Conservation (phyloP, 2,329 filamentous ascomycete genomes). For the Plectosphaerella plurivora region DNA sequence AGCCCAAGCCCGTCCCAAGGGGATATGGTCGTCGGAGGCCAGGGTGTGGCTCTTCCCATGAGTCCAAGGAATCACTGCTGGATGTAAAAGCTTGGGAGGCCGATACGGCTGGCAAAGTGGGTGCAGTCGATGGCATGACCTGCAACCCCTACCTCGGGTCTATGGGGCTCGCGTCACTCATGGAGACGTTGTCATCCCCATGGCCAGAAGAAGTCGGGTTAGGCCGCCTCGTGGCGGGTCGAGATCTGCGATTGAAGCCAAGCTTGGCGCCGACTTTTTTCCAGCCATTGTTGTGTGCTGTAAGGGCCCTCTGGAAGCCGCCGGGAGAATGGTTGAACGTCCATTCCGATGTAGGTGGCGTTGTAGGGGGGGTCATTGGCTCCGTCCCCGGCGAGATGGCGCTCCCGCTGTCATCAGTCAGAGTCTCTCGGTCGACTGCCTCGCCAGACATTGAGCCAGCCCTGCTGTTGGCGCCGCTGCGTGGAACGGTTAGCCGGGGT, state of each 20-base stretch:
- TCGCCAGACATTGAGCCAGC: slow-evolving; percentile 43
- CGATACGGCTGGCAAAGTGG: slow-evolving; percentile 23
- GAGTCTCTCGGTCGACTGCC: slow-evolving; percentile 41
- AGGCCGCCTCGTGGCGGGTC: slow-evolving; percentile 37
- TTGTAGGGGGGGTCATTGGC: slow-evolving; percentile 71
- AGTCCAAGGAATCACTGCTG: slow-evolving; percentile 11
- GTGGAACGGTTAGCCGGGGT: slow-evolving; percentile 34
- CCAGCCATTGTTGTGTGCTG: slow-evolving; percentile 55
- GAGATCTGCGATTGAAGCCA: slow-evolving; percentile 51
- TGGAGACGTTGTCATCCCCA: slow-evolving; percentile 28
- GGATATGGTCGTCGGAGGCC: slow-evolving; percentile 33
- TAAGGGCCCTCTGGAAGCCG: slow-evolving; percentile 49
- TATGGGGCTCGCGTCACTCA: slow-evolving; percentile 28
- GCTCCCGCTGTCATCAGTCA: slow-evolving; percentile 63
- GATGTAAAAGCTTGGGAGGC: slow-evolving; percentile 12
- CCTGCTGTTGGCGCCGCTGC: slow-evolving; percentile 29
- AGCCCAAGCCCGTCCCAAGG: slow-evolving; percentile 15
- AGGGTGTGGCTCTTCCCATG: slow-evolving; percentile 42
- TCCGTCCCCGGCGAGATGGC: slow-evolving; percentile 54
- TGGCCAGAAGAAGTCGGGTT: slow-evolving; percentile 40
- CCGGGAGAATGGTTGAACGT: slow-evolving; percentile 46
- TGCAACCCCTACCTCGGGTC: slow-evolving; percentile 52
- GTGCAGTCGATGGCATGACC: slow-evolving; percentile 47
- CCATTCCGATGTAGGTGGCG: slow-evolving; percentile 61
- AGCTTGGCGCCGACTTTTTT: slow-evolving; percentile 61